Evolutionary conservation across 2,329 filamentous ascomycete species (phyloP).

Genomic region (Exophiala spinifera): DNA sequence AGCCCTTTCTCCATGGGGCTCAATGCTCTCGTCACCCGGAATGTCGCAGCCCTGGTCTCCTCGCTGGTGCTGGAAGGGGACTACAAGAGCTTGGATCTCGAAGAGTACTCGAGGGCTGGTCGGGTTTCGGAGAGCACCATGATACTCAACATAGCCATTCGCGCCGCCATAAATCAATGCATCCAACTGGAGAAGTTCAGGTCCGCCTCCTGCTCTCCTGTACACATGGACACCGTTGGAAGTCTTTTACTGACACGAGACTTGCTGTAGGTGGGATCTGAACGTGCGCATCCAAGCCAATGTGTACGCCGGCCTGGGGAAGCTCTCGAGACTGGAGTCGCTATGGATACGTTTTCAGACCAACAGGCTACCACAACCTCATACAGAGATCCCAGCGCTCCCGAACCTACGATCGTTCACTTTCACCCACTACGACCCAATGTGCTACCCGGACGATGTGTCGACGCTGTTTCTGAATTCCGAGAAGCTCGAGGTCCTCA

Average conservation of each 20-base stretch:
- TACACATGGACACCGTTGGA: conserved; percentile 1
- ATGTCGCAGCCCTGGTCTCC: conserved; percentile 52
- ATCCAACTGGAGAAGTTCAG: conserved; percentile 52
- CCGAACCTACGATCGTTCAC: conserved; percentile 53
- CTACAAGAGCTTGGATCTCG: conserved; percentile 50
- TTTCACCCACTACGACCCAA: conserved; percentile 59
- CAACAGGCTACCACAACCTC: conserved; percentile 56
- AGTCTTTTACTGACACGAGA: background rate
- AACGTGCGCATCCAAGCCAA: conserved; percentile 59
- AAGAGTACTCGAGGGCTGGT: conserved; percentile 58
- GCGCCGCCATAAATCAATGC: conserved; percentile 60
- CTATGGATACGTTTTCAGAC: conserved; percentile 57
- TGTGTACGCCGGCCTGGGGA: conserved; percentile 55
- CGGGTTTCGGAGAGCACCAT: conserved; percentile 62
- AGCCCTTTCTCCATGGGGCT: conserved; percentile 63
- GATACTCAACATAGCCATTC: conserved; percentile 60
- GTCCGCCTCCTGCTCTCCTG: background rate
- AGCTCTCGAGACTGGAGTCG: conserved; percentile 49
- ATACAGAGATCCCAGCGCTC: conserved; percentile 54
- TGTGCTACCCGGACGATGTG: conserved; percentile 63
- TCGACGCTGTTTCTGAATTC: conserved; percentile 54
- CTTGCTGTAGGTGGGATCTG: conserved; percentile 57
- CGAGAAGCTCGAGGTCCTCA: conserved; percentile 53
- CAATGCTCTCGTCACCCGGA: conserved; percentile 59
- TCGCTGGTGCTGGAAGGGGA: conserved; percentile 53